Percentiles rank a stretch among this genome's conserved stretches.
Conservation (phyloP, 805 yeast genomes). For the Candida incommunis region DNA sequence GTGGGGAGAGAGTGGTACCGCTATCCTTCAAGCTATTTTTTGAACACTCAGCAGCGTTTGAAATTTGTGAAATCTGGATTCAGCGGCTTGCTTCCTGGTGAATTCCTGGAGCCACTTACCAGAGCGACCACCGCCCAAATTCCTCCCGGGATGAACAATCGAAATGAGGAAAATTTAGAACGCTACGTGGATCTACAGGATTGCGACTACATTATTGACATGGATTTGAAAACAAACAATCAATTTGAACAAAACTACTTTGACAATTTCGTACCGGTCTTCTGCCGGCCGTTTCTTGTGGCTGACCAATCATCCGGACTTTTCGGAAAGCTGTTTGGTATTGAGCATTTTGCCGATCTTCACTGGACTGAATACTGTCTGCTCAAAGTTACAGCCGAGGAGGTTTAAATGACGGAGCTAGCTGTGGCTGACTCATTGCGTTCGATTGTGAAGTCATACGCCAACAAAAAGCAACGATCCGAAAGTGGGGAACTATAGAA, state of each 20-base stretch:
- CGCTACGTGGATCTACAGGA: conserved; percentile 33
- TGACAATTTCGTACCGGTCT: not conserved
- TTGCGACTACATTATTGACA: conserved; percentile 66
- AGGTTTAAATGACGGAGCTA: no score
- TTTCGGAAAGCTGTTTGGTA: conserved; percentile 13
- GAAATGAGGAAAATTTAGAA: conserved; percentile 48
- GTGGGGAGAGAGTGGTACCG: conserved; percentile 95
- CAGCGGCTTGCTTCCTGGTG: conserved; percentile 80
- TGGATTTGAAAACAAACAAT: conserved; percentile 23
- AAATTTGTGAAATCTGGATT: conserved; percentile 65
- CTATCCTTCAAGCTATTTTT: conserved; percentile 75
- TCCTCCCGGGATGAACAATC: conserved; percentile 63
- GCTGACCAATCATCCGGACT: conserved; percentile 13
- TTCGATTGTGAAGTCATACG: no score
- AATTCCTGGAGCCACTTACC: conserved; percentile 39
- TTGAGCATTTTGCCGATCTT: conserved; percentile 7
- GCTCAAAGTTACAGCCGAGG: conserved; percentile 7
- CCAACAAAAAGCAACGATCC: no score
- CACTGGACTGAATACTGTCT: conserved; percentile 17
- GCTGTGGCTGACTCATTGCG: no score
- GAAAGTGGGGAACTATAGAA: no score
- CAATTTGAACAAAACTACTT: conserved; percentile 10
- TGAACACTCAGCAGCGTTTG: conserved; percentile 49
- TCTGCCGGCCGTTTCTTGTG: conserved; percentile 15
- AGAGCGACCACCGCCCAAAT: conserved; percentile 24